Conservation (phyloP, 2,329 filamentous ascomycete genomes). For the Fusarium sambucinum region DNA sequence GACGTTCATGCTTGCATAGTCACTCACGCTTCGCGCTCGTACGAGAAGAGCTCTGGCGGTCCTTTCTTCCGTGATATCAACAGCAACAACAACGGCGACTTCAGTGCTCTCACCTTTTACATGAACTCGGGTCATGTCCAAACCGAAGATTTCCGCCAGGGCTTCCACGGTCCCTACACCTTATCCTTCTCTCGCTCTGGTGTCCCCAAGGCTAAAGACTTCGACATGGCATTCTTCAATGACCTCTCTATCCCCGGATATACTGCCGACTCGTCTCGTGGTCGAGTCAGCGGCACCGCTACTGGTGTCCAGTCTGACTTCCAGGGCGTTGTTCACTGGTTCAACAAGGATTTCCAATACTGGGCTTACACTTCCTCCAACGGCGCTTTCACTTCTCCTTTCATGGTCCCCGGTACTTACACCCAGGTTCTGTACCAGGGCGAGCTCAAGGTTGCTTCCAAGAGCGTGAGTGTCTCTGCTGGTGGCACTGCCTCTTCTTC, state of each 20-base stretch:
- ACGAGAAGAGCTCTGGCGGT: conserved; percentile 73
- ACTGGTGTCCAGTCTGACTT: conserved; percentile 66
- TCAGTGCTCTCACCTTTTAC: conserved; percentile 73
- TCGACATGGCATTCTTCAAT: conserved; percentile 70
- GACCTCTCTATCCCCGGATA: conserved; percentile 69
- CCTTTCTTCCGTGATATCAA: conserved; percentile 76
- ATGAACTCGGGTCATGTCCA: conserved; percentile 75
- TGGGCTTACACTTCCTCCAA: conserved; percentile 68
- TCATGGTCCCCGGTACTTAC: conserved; percentile 76
- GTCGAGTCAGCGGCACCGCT: conserved; percentile 70
- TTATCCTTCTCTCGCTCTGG: conserved; percentile 70
- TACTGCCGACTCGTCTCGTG: conserved; percentile 66
- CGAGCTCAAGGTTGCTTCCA: conserved; percentile 66
- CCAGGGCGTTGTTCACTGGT: conserved; percentile 73
- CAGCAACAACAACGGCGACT: conserved; percentile 70
- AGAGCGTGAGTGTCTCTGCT: conserved; percentile 62
- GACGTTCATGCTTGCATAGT: conserved; percentile 72
- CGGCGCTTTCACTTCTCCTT: conserved; percentile 71
- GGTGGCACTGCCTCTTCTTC: conserved; percentile 62
- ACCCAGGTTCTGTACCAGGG: conserved; percentile 75
- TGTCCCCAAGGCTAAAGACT: conserved; percentile 60
- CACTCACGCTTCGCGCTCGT: conserved; percentile 58
- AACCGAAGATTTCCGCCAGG: conserved; percentile 71
- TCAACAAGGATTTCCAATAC: conserved; percentile 72
- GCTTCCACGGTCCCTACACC: conserved; percentile 74